phyloP scores from a whole-genome alignment of 768 basidiomycete species.

The Termitomyces sp. region DNA sequence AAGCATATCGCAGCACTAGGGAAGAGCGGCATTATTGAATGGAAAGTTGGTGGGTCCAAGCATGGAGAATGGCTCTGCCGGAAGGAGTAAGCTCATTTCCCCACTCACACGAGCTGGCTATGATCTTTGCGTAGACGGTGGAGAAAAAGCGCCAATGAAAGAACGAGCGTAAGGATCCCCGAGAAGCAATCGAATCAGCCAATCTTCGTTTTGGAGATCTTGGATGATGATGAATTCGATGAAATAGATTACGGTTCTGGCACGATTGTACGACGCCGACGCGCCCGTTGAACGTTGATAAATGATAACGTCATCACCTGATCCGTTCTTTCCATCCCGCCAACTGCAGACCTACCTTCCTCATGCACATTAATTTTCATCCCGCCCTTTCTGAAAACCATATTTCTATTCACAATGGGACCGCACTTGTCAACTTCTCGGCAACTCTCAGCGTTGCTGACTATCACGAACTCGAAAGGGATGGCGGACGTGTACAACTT shows the following conservation, averaged over 20 bases:
- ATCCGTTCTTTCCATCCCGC: background rate
- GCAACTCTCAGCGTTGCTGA: constrained; percentile 25
- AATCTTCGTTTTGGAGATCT: constrained; percentile 1
- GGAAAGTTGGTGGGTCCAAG: constrained; percentile 43
- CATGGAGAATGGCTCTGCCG: constrained; percentile 47
- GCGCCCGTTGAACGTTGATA: background rate
- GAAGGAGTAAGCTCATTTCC: constrained; percentile 38
- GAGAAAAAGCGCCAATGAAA: constrained; percentile 23
- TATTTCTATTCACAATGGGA: constrained; percentile 14
- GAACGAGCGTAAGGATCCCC: constrained; percentile 13
- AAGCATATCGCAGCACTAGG: constrained; percentile 49
- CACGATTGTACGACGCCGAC: constrained; percentile 1
- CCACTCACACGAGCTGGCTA: background rate
- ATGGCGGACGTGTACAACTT: constrained; percentile 31
- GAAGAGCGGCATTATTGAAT: constrained; percentile 40
- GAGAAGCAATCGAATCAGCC: background rate
- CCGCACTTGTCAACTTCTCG: constrained; percentile 27
- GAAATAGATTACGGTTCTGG: background rate
- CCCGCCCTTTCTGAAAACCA: constrained; percentile 31
- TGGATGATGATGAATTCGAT: background rate
- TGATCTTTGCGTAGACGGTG: constrained; percentile 27
- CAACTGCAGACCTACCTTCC: background rate
- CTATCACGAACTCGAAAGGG: constrained; percentile 22
- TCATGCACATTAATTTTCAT: constrained; percentile 32
- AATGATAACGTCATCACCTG: constrained; percentile 9